Percentiles rank a stretch among this genome's conserved stretches.
phyloP scores from a whole-genome alignment of 129 eudicot genomes.

The Artemisia annua region DNA sequence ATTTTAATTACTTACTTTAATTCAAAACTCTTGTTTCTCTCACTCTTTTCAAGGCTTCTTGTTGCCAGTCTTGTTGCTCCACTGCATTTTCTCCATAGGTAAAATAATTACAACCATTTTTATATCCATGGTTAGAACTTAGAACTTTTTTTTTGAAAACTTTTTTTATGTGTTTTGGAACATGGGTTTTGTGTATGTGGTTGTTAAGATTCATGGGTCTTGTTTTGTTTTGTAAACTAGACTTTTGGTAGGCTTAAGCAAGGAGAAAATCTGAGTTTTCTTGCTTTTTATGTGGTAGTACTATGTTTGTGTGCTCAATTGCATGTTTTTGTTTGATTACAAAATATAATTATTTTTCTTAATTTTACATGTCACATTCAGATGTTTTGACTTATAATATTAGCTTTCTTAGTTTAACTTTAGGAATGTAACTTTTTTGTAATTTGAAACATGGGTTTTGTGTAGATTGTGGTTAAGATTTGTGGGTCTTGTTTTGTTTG shows the following conservation, averaged over 20 bases:
- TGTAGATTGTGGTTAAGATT: slow-evolving; percentile 10
- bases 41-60: slow-evolving; percentile 17
- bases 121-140: slow-evolving; percentile 26
- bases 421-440: background rate
- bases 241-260: no score
- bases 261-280: no score
- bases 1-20: slow-evolving; percentile 16
- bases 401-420: background rate
- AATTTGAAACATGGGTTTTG: slow-evolving; percentile 28
- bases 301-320: no score
- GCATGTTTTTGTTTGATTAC: no score
- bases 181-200: no score
- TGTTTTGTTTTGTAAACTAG: no score
- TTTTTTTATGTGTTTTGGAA: no score
- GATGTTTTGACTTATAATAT: background rate
- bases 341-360: no score
- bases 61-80: slow-evolving; percentile 25
- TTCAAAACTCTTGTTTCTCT: slow-evolving; percentile 34
- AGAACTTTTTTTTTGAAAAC: slow-evolving; percentile 11
- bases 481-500: slow-evolving; percentile 33
- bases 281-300: no score
- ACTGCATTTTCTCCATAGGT: slow-evolving; percentile 3
- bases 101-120: slow-evolving; percentile 10
- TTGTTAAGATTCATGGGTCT: no score
- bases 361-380: no score